Conservation (phyloP, 1,139 yeast species). For the Saccharomyces hybrid region DNA sequence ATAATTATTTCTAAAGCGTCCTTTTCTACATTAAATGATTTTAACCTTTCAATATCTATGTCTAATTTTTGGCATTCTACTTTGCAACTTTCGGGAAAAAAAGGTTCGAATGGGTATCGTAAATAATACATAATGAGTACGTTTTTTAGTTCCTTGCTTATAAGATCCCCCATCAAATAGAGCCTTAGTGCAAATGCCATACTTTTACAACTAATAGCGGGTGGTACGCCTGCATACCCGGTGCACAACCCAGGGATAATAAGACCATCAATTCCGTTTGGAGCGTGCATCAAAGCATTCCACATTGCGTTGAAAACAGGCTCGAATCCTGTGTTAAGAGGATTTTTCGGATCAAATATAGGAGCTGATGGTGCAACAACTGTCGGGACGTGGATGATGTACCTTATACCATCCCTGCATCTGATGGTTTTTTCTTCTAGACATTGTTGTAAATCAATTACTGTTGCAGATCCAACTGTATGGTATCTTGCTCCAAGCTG, state of each 20-base stretch:
- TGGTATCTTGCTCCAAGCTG: conserved; percentile 22
- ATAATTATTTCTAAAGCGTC: conserved; percentile 15
- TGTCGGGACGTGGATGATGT: conserved; percentile 42
- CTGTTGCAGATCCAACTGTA: conserved; percentile 24
- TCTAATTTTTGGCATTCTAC: conserved; percentile 19
- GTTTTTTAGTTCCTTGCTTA: conserved; percentile 21
- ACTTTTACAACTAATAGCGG: conserved; percentile 30
- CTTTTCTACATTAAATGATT: conserved; percentile 14
- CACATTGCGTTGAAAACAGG: conserved; percentile 43
- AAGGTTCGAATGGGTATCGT: conserved; percentile 22
- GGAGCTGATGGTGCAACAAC: conserved; percentile 38
- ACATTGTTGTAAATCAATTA: conserved; percentile 17
- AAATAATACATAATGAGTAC: conserved; percentile 25
- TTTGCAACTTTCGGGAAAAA: conserved; percentile 14
- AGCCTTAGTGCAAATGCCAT: conserved; percentile 29
- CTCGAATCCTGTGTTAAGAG: conserved; percentile 19
- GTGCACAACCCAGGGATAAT: conserved; percentile 46
- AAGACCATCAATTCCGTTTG: conserved; percentile 29
- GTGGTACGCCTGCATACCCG: conserved; percentile 42
- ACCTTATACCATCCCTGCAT: conserved; percentile 24
- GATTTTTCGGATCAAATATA: conserved; percentile 14
- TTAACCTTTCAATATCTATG: conserved; percentile 12
- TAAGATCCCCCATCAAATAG: conserved; percentile 11
- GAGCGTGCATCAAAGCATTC: conserved; percentile 33
- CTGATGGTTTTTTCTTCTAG: conserved; percentile 6